Evolutionary conservation across 169 alveolate species (phyloP).

Genomic region (Plasmodium gallinaceum): DNA sequence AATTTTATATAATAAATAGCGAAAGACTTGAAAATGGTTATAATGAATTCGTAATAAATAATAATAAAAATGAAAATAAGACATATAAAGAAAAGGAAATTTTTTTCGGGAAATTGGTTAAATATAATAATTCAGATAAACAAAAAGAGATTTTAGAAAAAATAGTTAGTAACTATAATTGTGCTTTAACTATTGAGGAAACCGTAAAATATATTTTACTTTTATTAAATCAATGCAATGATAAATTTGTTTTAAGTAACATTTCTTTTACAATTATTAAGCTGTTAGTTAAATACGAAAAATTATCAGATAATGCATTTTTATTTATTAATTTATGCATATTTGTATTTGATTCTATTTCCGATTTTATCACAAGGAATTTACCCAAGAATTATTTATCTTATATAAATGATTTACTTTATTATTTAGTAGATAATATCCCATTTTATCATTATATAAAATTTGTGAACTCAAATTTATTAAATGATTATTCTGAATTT

Average conservation of each 20-base stretch:
- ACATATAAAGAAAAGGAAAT: slow-evolving; percentile 15
- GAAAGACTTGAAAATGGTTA: slow-evolving; percentile 42
- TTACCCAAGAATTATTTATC: slow-evolving; percentile 3
- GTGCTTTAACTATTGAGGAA: slow-evolving; percentile 21
- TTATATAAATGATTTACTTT: slow-evolving; percentile 45
- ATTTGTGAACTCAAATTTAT: slow-evolving; percentile 17
- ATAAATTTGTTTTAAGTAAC: slow-evolving; percentile 12
- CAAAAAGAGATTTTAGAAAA: slow-evolving; percentile 44
- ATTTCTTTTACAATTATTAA: slow-evolving; percentile 51
- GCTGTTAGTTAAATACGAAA: slow-evolving; percentile 44
- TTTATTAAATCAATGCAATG: not conserved
- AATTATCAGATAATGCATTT: slow-evolving; percentile 18
- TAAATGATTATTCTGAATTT: slow-evolving; percentile 23
- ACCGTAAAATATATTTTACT: slow-evolving; percentile 10
- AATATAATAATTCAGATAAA: slow-evolving; percentile 41
- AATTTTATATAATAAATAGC: slow-evolving; percentile 34
- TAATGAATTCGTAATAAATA: slow-evolving; percentile 19
- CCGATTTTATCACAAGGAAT: slow-evolving; percentile 33
- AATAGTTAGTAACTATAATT: slow-evolving; percentile 33
- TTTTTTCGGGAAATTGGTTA: slow-evolving; percentile 28
- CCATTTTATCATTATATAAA: slow-evolving; percentile 40
- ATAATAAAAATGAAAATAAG: slow-evolving; percentile 12
- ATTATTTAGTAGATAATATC: slow-evolving; percentile 31
- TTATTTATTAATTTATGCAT: slow-evolving; percentile 23
- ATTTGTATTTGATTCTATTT: slow-evolving; percentile 3